phyloP scores from a whole-genome alignment of 2,329 filamentous ascomycete genomes.

The Diplocarpon mali region DNA sequence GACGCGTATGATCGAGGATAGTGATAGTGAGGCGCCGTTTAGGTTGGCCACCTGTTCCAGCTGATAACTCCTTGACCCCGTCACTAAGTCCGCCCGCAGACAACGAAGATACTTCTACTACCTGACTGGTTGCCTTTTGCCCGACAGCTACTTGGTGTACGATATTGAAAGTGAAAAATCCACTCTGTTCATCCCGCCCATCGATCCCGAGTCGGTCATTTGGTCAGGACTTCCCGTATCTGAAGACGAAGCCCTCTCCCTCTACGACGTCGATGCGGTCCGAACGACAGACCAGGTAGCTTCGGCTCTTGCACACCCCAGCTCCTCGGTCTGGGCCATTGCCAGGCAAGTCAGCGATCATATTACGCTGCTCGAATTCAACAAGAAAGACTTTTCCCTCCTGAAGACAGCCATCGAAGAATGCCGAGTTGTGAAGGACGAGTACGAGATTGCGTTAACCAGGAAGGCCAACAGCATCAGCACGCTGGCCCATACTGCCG shows the following conservation, averaged over 20 bases:
- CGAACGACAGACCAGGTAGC: slow-evolving; percentile 65
- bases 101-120: slow-evolving; percentile 95
- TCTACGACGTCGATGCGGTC: slow-evolving; percentile 76
- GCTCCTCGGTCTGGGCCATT: slow-evolving; percentile 61
- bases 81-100: slow-evolving; percentile 32
- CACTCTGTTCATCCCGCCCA: slow-evolving; percentile 82
- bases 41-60: slow-evolving; percentile 36
- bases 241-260: slow-evolving; percentile 58
- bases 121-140: slow-evolving; percentile 69
- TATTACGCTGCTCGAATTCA: slow-evolving; percentile 61
- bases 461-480: slow-evolving; percentile 62
- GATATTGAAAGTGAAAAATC: slow-evolving; percentile 62
- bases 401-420: slow-evolving; percentile 56
- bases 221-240: slow-evolving; percentile 85
- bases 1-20: slow-evolving; percentile 76
- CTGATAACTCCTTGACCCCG: too few relatives aligned
- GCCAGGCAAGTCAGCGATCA: slow-evolving; percentile 62
- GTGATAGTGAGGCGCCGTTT: slow-evolving; percentile 73
- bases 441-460: slow-evolving; percentile 63
- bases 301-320: slow-evolving; percentile 39
- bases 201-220: slow-evolving; percentile 80
- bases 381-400: slow-evolving; percentile 45
- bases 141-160: slow-evolving; percentile 74
- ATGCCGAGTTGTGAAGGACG: slow-evolving; percentile 60
- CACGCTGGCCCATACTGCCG: slow-evolving; percentile 51